Evolutionary conservation across 2,329 filamentous ascomycete genomes (phyloP).

Genomic region (Sporothrix schenckii): DNA sequence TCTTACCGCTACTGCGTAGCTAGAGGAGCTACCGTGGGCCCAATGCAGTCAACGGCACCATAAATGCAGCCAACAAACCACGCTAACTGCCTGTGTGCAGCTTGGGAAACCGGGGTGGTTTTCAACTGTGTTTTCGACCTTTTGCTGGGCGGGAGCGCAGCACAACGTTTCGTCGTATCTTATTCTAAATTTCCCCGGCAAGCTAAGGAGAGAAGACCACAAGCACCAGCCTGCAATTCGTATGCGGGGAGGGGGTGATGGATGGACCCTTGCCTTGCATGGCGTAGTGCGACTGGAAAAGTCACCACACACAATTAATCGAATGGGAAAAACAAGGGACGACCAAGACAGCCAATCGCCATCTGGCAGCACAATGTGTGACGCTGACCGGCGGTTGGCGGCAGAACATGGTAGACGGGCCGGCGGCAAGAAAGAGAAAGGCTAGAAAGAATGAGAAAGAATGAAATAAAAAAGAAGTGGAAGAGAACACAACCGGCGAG

Average conservation of each 20-base stretch:
- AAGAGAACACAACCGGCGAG: too few relatives aligned
- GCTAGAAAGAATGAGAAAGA: background rate
- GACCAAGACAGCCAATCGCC: slow-evolving; percentile 17
- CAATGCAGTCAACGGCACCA: slow-evolving; percentile 12
- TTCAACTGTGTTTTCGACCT: background rate
- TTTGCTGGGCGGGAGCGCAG: background rate
- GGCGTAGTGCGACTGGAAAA: slow-evolving; percentile 5
- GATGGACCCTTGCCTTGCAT: slow-evolving; percentile 18
- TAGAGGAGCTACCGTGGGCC: slow-evolving; percentile 13
- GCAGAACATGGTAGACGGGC: background rate
- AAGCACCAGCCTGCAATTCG: background rate
- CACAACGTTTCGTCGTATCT: background rate
- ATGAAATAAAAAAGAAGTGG: background rate
- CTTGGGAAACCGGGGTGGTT: slow-evolving; percentile 14
- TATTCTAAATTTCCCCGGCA: background rate
- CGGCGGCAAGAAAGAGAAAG: background rate
- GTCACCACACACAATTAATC: background rate
- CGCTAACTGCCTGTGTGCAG: background rate
- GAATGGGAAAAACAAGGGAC: background rate
- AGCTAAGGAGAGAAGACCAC: background rate
- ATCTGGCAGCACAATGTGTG: slow-evolving; percentile 21
- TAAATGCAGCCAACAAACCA: slow-evolving; percentile 9
- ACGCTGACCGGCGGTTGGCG: slow-evolving; percentile 28
- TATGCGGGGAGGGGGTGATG: slow-evolving; percentile 12
- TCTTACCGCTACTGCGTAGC: background rate